Conservation (phyloP, 768 basidiomycete genomes). For the Lanmaoa pseudosensibilis region DNA sequence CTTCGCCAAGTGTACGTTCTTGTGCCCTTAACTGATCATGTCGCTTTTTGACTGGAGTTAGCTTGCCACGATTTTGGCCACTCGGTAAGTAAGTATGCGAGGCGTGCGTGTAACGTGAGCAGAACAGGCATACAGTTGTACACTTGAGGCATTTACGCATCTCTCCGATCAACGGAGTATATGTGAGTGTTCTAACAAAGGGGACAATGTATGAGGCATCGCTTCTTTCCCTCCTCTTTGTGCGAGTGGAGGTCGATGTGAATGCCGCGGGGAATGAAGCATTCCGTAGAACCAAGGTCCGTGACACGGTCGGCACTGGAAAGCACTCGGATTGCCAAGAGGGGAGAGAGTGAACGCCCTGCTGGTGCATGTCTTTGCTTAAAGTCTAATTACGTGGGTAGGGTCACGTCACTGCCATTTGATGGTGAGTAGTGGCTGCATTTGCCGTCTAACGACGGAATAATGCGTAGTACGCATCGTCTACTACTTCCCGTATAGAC, state of each 20-base stretch:
- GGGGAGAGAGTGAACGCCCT: constrained; percentile 20
- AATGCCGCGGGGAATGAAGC: constrained; percentile 36
- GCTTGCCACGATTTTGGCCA: constrained; percentile 14
- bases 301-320: constrained; percentile 18
- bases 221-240: constrained; percentile 15
- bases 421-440: constrained; percentile 21
- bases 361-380: constrained; percentile 35
- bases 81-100: constrained; percentile 9
- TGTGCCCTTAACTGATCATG: constrained; percentile 11
- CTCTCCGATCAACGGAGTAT: constrained; percentile 23
- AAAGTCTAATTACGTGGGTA: constrained; percentile 39
- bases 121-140: background rate
- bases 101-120: constrained; percentile 17
- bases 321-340: constrained; percentile 21
- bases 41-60: constrained; percentile 21
- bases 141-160: constrained; percentile 7
- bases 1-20: constrained; percentile 13
- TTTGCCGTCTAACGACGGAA: constrained; percentile 15
- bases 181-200: constrained; percentile 4
- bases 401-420: constrained; percentile 33
- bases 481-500: constrained; percentile 14
- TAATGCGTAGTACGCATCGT: constrained; percentile 10
- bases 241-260: constrained; percentile 17
- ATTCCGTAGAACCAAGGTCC: constrained; percentile 19
- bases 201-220: constrained; percentile 5